Conservation (phyloP, 768 basidiomycete species). For the Basidioascus undulatus region DNA sequence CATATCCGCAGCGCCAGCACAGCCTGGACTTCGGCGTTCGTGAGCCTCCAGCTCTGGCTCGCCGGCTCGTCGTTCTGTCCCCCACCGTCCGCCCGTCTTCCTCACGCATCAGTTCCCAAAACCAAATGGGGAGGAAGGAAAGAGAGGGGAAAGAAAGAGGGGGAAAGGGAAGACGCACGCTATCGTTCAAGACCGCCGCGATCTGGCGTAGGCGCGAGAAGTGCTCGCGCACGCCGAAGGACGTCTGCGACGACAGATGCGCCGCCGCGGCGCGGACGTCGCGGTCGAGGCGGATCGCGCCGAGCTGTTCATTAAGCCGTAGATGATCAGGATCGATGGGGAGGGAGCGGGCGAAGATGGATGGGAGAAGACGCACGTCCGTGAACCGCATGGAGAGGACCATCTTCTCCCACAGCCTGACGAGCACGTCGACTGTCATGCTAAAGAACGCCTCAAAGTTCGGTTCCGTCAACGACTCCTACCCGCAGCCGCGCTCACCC, state of each 20-base stretch:
- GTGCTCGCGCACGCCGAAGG: conserved; percentile 64
- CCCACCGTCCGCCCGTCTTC: too few species aligned
- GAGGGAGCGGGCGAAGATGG: not conserved
- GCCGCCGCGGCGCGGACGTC: conserved; percentile 64
- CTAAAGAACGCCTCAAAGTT: conserved; percentile 75
- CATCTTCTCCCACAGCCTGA: conserved; percentile 90
- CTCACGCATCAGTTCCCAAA: too few species aligned
- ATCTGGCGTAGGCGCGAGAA: conserved; percentile 82
- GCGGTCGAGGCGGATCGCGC: conserved; percentile 81
- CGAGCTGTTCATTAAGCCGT: conserved; percentile 33
- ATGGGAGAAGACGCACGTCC: conserved; percentile 37
- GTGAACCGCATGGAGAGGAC: conserved; percentile 57
- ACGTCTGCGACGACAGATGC: conserved; percentile 66
- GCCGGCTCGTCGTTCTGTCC: conserved; percentile 9
- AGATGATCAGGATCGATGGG: not conserved
- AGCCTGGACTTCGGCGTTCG: conserved; percentile 2
- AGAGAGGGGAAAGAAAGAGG: not conserved
- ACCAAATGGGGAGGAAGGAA: not conserved
- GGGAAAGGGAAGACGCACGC: conserved; percentile 23
- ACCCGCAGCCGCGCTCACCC: not conserved
- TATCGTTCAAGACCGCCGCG: conserved; percentile 70
- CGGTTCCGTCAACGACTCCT: conserved; percentile 68
- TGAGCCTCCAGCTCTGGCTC: conserved; percentile 5
- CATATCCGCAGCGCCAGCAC: conserved; percentile 4
- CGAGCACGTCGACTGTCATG: conserved; percentile 58